A percentile compares a stretch with the other conserved stretches of the same genome.
Evolutionary conservation across 2,329 filamentous ascomycete species (phyloP).

Genomic region (Colletotrichum filicis): DNA sequence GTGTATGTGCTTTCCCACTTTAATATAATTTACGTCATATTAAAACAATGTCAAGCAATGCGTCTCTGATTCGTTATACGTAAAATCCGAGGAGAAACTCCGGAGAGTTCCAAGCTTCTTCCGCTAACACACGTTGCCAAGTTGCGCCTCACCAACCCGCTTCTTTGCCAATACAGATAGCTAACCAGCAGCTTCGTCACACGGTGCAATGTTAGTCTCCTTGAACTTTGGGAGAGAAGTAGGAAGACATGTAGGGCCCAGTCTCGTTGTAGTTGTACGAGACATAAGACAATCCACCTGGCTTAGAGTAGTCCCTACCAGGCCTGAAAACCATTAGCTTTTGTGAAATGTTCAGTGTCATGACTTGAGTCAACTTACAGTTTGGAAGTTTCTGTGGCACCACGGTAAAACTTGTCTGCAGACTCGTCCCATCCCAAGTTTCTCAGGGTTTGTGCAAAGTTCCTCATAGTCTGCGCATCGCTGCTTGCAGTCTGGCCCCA

Average conservation of each 20-base stretch:
- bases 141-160: neutral
- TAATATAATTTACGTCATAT: neutral
- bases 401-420: slow-evolving; percentile 5
- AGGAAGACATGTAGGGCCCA: slow-evolving; percentile 27
- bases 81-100: neutral
- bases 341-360: rapidly evolving
- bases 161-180: neutral
- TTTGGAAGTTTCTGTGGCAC: neutral
- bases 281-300: slow-evolving; percentile 16
- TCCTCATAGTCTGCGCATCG: slow-evolving; percentile 22
- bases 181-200: no score
- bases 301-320: slow-evolving; percentile 18
- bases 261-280: slow-evolving; percentile 14
- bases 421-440: slow-evolving; percentile 16
- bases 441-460: slow-evolving; percentile 13
- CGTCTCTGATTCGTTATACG: neutral
- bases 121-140: neutral
- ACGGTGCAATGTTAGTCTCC: neutral
- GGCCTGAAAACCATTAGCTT: neutral
- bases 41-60: neutral
- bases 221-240: slow-evolving; percentile 19
- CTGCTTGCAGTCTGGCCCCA: slow-evolving; percentile 26
- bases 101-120: neutral
- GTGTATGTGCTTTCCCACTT: no score
- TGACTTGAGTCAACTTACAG: slow-evolving; percentile 10